Evolutionary conservation across 1,284 basidiomycete genomes (phyloP), one percentile per base, ranked within the genome.

Genomic region (Rhodotorula sp.): DNA sequence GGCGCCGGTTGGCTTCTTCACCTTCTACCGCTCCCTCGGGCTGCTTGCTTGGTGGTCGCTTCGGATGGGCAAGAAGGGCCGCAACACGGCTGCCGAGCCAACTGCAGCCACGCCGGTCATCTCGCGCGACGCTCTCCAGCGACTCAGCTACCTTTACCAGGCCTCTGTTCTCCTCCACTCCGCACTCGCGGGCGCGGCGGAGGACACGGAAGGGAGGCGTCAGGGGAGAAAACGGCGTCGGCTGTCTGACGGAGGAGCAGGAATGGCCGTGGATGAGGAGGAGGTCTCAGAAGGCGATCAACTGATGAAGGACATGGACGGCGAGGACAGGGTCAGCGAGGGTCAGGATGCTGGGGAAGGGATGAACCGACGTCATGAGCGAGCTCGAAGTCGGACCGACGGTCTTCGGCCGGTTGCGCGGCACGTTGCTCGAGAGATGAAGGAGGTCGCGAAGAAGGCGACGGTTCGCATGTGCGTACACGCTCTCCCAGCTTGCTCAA

Each of bases 91-190:
- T 0, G 18, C 50, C 0, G 65, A 66, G 26, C 73, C 73, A 4
- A 66, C 61, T 4, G 53, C 65, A 5, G 31, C 59, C 1, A 69
- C 70, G 1, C 55, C 70, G 1, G 73, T 89, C 48, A 76, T 83
- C 7, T 89, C 89, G 77, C 82, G 86, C 48, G 90, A 92, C 76
- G 85, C 89, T 50, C 84, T 90, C 44, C 90, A 92, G 77, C 84
- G 90, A 34, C 83, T 92, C 71, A 91, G 89, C 80, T 92, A 90
- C 78, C 84, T 92, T 40, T 90, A 90, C 77, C 90, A 92, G 80
- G 89, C 90, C 40, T 87, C 88, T 74, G 82, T 85, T 8, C 87
- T 88, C 72, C 80, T 92, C 50, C 47, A 60, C 40, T 58, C 72
- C n/a, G 58, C 44, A 1, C 26, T 66, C 31, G 31, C 59, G 60